Evolutionary conservation across 139 green algal genomes (phyloP).

Genomic region (Parachlorella kessleri): DNA sequence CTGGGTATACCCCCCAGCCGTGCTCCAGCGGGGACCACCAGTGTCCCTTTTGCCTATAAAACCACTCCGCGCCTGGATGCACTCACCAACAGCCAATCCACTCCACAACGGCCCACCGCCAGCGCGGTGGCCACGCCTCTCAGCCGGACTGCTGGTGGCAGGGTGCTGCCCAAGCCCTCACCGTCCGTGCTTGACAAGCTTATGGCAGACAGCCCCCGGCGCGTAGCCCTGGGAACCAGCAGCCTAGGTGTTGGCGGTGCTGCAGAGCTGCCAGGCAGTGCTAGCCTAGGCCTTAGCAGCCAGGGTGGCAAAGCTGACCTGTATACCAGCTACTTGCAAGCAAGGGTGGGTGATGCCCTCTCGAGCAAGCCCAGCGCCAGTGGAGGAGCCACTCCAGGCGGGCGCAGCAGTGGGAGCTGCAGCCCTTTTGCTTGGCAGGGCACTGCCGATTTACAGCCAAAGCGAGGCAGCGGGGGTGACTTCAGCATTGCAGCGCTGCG

Average conservation of each 20-base stretch:
- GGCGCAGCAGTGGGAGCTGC: too few relatives aligned
- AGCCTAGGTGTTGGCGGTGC: neutral
- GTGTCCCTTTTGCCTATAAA: too few relatives aligned
- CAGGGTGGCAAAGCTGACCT: neutral
- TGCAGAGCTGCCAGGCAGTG: neutral
- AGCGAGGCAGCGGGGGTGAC: too few relatives aligned
- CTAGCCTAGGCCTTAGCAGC: neutral
- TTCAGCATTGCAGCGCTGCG: too few relatives aligned
- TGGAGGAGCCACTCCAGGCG: too few relatives aligned
- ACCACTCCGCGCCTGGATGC: too few relatives aligned
- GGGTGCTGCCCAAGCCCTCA: neutral
- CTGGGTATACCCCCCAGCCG: too few relatives aligned
- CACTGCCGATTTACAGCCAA: too few relatives aligned
- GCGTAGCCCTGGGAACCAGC: neutral
- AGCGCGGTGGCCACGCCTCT: neutral
- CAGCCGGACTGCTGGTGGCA: neutral
- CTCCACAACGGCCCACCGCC: neutral
- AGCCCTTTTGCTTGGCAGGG: too few relatives aligned
- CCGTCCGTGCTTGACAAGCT: constrained; percentile 1
- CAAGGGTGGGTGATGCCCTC: too few relatives aligned
- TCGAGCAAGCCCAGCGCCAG: too few relatives aligned
- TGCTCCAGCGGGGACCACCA: too few relatives aligned
- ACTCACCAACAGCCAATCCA: neutral
- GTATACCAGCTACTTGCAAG: neutral
- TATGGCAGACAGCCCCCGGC: neutral